A percentile compares a stretch with the other conserved stretches of the same genome.
Conservation (phyloP, 352 stramenopile genomes). For the Globisporangium ultimum region DNA sequence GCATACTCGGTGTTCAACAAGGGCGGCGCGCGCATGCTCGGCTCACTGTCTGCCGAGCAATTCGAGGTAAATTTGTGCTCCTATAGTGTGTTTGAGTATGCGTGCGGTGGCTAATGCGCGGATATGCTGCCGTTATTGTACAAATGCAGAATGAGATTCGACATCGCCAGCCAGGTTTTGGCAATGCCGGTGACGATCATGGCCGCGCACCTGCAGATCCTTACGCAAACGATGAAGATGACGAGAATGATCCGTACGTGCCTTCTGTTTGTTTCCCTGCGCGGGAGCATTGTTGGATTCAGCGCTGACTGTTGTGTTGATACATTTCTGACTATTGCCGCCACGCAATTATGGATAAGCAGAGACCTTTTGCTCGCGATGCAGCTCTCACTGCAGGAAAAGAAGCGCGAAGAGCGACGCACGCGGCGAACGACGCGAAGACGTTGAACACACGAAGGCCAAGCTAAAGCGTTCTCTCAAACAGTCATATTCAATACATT, state of each 20-base stretch:
- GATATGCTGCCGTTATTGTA: too few relatives aligned
- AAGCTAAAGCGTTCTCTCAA: neutral
- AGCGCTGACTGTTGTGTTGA: slow-evolving; percentile 1
- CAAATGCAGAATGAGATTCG: slow-evolving; percentile 66
- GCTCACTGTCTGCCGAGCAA: slow-evolving; percentile 76
- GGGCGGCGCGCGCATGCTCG: slow-evolving; percentile 61
- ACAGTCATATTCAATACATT: neutral
- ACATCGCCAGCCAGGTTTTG: slow-evolving; percentile 29
- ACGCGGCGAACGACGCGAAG: slow-evolving; percentile 33
- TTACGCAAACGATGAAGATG: slow-evolving; percentile 21
- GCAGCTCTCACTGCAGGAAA: slow-evolving; percentile 58
- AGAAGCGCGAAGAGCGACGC: slow-evolving; percentile 55
- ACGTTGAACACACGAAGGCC: slow-evolving; percentile 20
- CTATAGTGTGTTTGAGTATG: neutral
- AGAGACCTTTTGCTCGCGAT: slow-evolving; percentile 57
- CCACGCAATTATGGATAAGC: neutral
- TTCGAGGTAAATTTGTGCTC: slow-evolving; percentile 54
- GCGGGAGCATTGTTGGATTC: neutral
- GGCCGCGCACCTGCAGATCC: neutral
- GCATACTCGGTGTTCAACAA: slow-evolving; percentile 85
- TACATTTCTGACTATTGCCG: too few relatives aligned
- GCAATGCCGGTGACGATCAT: slow-evolving; percentile 15
- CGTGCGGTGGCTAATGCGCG: neutral
- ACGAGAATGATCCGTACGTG: slow-evolving; percentile 54
- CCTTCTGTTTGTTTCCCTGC: too few relatives aligned